phyloP scores from a whole-genome alignment of 2,329 filamentous ascomycete species.

The Fusarium oxysporum region DNA sequence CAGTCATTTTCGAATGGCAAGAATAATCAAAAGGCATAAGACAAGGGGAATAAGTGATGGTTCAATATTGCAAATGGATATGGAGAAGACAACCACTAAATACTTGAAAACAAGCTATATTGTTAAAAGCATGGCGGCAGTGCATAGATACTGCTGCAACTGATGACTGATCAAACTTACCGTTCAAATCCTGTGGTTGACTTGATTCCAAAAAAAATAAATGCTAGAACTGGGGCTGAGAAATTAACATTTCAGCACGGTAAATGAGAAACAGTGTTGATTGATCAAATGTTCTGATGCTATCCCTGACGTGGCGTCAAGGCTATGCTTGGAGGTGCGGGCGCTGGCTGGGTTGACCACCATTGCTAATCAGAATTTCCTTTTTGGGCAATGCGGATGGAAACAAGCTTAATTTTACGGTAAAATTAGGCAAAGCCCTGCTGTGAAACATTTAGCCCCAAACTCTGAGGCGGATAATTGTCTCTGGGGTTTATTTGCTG shows the following conservation, averaged over 20 bases:
- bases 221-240: not conserved
- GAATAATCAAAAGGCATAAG: rapidly evolving
- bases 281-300: not conserved
- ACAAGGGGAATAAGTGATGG: rapidly evolving
- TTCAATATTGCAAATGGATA: rapidly evolving
- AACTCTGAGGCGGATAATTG: rapidly evolving
- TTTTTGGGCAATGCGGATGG: not conserved
- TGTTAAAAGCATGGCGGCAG: not conserved
- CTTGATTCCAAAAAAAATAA: not conserved
- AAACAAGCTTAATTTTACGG: conserved; percentile 5
- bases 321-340: not conserved
- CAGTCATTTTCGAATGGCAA: not conserved
- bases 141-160: not conserved
- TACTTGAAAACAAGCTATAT: not conserved
- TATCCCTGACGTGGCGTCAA: not conserved
- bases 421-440: not conserved
- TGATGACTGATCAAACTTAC: not conserved
- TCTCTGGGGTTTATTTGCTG: not conserved
- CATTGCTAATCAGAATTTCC: conserved; percentile 1
- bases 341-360: not conserved
- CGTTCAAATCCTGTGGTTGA: not conserved
- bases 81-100: not conserved
- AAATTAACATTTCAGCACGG: rapidly evolving
- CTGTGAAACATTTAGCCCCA: not conserved
- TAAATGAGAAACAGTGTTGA: not conserved